Conservation (phyloP, 768 basidiomycete genomes). For the Fomitopsis serialis region DNA sequence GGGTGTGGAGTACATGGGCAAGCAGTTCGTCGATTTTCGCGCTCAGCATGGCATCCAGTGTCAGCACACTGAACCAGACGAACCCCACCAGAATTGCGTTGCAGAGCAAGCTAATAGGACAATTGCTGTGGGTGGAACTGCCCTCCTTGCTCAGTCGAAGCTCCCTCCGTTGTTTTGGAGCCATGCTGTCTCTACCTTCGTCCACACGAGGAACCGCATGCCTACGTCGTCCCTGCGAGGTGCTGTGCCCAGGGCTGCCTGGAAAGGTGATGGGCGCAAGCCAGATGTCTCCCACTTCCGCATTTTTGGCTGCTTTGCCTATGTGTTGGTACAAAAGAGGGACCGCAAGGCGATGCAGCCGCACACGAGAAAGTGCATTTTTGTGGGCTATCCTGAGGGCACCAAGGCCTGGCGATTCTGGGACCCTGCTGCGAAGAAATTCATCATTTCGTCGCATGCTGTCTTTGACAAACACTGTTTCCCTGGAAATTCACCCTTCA, state of each 20-base stretch:
- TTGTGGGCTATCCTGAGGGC: constrained; percentile 15
- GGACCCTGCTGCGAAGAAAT: constrained; percentile 9
- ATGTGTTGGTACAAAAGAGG: constrained; percentile 32
- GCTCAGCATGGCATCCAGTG: constrained; percentile 13
- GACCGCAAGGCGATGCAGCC: constrained; percentile 21
- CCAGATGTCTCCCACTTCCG: constrained; percentile 28
- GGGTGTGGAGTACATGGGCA: constrained; percentile 23
- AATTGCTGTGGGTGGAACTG: constrained; percentile 2
- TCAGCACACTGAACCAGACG: constrained; percentile 12
- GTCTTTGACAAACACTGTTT: constrained; percentile 8
- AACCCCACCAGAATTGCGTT: constrained; percentile 17
- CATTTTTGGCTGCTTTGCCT: constrained; percentile 34
- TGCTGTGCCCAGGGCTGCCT: neutral
- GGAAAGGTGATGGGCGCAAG: constrained; percentile 5
- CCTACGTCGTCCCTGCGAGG: constrained; percentile 2
- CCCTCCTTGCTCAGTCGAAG: constrained; percentile 4
- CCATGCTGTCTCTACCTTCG: constrained; percentile 1
- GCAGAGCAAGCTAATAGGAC: constrained; percentile 12
- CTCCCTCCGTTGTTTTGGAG: constrained; percentile 5
- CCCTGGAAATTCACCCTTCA: constrained; percentile 6
- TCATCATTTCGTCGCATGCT: constrained; percentile 7
- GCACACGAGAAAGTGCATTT: constrained; percentile 28
- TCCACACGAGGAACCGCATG: constrained; percentile 3
- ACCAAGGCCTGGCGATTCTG: constrained; percentile 7
- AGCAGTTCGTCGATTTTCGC: constrained; percentile 12